Evolutionary conservation across 2,329 filamentous ascomycete genomes (phyloP).

Genomic region (Davidsoniella neocaledoniae): DNA sequence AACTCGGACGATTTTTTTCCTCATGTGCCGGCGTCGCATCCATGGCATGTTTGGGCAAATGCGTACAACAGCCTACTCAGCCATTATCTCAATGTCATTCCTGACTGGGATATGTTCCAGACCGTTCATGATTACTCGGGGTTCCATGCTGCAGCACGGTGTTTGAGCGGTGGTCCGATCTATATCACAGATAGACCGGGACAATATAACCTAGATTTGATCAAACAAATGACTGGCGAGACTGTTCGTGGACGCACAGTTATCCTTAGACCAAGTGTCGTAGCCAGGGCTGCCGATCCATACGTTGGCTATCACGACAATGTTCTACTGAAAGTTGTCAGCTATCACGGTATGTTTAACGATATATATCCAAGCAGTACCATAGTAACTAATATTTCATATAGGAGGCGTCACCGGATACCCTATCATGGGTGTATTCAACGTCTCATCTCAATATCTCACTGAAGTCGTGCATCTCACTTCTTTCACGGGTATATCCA

Average conservation of each 20-base stretch:
- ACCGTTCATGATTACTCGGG: constrained; percentile 50
- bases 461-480: constrained; percentile 54
- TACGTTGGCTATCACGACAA: constrained; percentile 65
- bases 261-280: constrained; percentile 59
- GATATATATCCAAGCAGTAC: neutral
- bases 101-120: constrained; percentile 65
- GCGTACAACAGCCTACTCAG: constrained; percentile 76
- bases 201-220: constrained; percentile 56
- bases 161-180: constrained; percentile 77
- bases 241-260: constrained; percentile 59
- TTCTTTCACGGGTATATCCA: constrained; percentile 53
- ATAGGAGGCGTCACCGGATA: constrained; percentile 46
- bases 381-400: constrained; percentile 5
- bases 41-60: constrained; percentile 93
- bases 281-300: constrained; percentile 55
- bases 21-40: constrained; percentile 58
- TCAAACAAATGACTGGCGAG: constrained; percentile 63
- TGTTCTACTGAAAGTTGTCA: constrained; percentile 57
- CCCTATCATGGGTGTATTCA: constrained; percentile 72
- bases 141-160: constrained; percentile 81
- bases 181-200: constrained; percentile 88
- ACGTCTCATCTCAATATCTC: constrained; percentile 46
- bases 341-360: constrained; percentile 47
- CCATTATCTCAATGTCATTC: constrained; percentile 69
- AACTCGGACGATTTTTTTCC: constrained; percentile 93